Evolutionary conservation across 257 asterid species (phyloP), one percentile per base, ranked within the genome.

Genomic region (Nicotiana attenuata): DNA sequence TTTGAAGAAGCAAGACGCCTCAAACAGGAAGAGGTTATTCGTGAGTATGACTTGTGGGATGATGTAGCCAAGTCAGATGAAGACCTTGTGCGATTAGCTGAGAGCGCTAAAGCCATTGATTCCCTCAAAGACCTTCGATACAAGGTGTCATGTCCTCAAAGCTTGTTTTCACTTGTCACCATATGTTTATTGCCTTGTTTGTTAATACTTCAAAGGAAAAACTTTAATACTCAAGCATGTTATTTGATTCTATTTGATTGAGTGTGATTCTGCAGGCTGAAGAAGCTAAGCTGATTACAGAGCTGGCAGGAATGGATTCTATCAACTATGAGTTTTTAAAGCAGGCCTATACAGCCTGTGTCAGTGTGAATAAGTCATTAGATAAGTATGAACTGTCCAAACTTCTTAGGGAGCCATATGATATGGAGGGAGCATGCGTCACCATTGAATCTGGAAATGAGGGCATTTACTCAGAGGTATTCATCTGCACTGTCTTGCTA

Each of bases 221-320:
- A 15, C 2, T 16, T 22, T 45, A 0, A 52, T 1, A 35, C n/a
- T 66, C 31, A 10, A 17, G 10, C 63, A 19, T 10, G 53, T 68
- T 60, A 19, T 29, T 10, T 81, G 16, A 50, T 20, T 69, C 8
- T 50, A 15, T 50, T 76, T 10, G 14, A 52, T 84, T 38, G n/a
- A 15, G 26, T 50, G 67, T 33, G 41, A 19, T 24, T 79, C 79
- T 89, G 89, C 89, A 91, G 97, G 95, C 95, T 7, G 97, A 94
- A 89, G 98, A 94, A 85, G 97, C 97, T 89, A 92, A 92, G 82
- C 92, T 91, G 77, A 94, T 94, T 83, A 94, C 91, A 45, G 98
- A 94, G 85, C 91, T 94, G 8, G 97, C 95, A 5, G 93, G 87
- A 87, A 78, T 84, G 89, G 97, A 94, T 85, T 81, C 89, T 64